Base-by-base conservation (phyloP, 495 filamentous ascomycete species). In the Neurospora africana region DNA sequence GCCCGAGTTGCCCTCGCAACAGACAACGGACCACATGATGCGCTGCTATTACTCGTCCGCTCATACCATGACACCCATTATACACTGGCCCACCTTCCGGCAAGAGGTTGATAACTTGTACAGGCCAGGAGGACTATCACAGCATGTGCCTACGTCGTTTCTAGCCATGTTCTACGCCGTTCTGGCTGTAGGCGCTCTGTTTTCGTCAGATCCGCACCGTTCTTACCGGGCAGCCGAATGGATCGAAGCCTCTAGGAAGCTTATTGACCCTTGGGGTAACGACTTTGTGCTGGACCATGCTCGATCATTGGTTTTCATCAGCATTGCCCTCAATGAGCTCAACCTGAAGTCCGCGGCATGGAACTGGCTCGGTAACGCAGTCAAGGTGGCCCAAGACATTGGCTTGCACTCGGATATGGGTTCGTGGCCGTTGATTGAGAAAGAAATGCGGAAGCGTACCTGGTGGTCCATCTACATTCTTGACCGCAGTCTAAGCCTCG, bases 381-480 rank as follows among this genome's bases (percentile, higher is more conserved):
- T 97, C 36, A 84, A 91, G 71, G 91, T 93, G 53, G 91, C 92
- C 0, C 95, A 97, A 81, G 93, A 96, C 78, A 88, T 97, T 72
- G 95, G 94, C 5, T 83, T 99, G 35, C 90, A 98, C 75, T 84
- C 87, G 33, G 93, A 98, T 73, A 87, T 86, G 19, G 91, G 89
- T 2, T 87, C 90, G 9, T 91, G 90, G 89, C 84, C 89, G 13
- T 82, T 90, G 15, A 82, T 97, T 19, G 95, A 98, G 79, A 88
- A 86, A n/a, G 96, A 98, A 77, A 94, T 93, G 89, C 86, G 94
- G 69, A 86, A 92, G 71, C 87, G 95, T 68, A 88, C 97, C 15
- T 99, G 95, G 95, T 99, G 95, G 95, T 88, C 91, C 39, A 88
- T 97, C 72, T 98, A 98, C 80, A 88, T 91, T 67, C 93, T 93